These are phyloP conservation scores for Thalassiosira livingstoniorum DNA, from an alignment of 352 stramenopile genomes.

Conservation along the genomic window DNA sequence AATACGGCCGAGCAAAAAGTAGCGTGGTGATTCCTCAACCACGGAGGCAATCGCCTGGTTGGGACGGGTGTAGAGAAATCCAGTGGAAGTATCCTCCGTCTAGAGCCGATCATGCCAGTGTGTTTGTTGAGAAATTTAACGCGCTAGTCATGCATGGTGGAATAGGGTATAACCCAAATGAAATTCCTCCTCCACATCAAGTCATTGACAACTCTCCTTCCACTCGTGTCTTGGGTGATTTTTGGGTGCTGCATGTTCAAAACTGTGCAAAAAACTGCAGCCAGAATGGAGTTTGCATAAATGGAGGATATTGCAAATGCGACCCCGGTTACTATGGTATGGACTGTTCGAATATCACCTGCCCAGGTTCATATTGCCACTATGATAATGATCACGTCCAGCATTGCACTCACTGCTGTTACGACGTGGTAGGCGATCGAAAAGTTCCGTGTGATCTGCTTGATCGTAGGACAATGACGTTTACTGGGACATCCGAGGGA, in stretches of 20 bases:
- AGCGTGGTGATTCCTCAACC: constrained; percentile 91
- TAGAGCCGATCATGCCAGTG: constrained; percentile 87
- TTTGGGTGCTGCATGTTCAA: constrained; percentile 91
- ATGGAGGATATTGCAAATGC: constrained; percentile 93
- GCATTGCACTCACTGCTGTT: constrained; percentile 94
- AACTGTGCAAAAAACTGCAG: constrained; percentile 94
- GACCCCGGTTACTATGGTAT: constrained; percentile 94
- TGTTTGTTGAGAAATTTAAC: constrained; percentile 84
- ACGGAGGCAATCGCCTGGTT: constrained; percentile 90
- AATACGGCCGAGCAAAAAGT: constrained; percentile 76
- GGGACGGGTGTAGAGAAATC: constrained; percentile 93
- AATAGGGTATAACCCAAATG: constrained; percentile 80
- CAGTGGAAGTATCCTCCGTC: constrained; percentile 61
- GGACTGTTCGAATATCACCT: constrained; percentile 95
- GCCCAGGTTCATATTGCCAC: constrained; percentile 92
- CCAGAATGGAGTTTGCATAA: constrained; percentile 90
- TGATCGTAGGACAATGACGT: constrained; percentile 77
- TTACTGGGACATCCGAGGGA: constrained; percentile 90
- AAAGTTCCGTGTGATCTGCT: constrained; percentile 89
- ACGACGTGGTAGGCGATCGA: constrained; percentile 87
- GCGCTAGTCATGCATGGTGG: constrained; percentile 92
- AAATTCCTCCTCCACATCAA: constrained; percentile 63
- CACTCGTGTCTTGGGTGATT: constrained; percentile 85
- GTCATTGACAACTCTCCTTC: constrained; percentile 77
- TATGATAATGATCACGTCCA: constrained; percentile 90